Conservation (phyloP, 176 grass and related monocot genomes). For the Chrysopogon serrulatus region DNA sequence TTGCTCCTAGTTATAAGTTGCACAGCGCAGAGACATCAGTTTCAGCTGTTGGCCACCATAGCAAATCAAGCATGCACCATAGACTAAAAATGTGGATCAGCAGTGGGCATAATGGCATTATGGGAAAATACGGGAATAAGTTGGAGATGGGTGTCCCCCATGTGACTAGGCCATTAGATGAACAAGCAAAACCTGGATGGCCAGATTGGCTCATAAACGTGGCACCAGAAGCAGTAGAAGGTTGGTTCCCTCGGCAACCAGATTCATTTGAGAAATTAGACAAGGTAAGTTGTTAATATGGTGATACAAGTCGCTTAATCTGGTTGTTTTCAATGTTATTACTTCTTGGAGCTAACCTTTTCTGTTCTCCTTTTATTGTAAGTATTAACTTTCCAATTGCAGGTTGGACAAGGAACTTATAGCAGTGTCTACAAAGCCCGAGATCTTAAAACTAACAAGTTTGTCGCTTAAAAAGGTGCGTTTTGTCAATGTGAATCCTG, state of each 20-base stretch:
- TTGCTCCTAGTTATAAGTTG: background rate
- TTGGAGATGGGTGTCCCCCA: slow-evolving; percentile 8
- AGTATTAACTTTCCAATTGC: slow-evolving; percentile 12
- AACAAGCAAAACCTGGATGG: slow-evolving; percentile 42
- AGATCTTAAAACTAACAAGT: slow-evolving; percentile 62
- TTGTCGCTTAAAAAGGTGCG: slow-evolving; percentile 85
- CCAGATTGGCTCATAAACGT: slow-evolving; percentile 72
- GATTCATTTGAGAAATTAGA: slow-evolving; percentile 74
- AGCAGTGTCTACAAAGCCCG: slow-evolving; percentile 85
- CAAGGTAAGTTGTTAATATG: slow-evolving; percentile 48
- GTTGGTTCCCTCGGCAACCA: slow-evolving; percentile 46
- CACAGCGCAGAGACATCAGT: slow-evolving; percentile 13
- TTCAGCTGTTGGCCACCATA: slow-evolving; percentile 17
- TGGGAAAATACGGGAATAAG: slow-evolving; percentile 12
- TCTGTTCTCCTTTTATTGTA: too few species aligned
- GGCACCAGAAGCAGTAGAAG: slow-evolving; percentile 67
- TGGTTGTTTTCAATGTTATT: background rate
- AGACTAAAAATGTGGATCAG: slow-evolving; percentile 37
- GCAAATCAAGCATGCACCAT: slow-evolving; percentile 33
- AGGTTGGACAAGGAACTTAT: slow-evolving; percentile 95
- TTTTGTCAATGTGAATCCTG: slow-evolving; percentile 67
- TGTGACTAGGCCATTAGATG: slow-evolving; percentile 27
- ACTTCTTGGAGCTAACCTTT: background rate
- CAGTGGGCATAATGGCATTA: slow-evolving; percentile 28
- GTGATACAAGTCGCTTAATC: background rate